Evolutionary conservation across 106 monocot species (phyloP), one percentile per base, ranked within the genome.

Genomic region (Vanilla planifolia): DNA sequence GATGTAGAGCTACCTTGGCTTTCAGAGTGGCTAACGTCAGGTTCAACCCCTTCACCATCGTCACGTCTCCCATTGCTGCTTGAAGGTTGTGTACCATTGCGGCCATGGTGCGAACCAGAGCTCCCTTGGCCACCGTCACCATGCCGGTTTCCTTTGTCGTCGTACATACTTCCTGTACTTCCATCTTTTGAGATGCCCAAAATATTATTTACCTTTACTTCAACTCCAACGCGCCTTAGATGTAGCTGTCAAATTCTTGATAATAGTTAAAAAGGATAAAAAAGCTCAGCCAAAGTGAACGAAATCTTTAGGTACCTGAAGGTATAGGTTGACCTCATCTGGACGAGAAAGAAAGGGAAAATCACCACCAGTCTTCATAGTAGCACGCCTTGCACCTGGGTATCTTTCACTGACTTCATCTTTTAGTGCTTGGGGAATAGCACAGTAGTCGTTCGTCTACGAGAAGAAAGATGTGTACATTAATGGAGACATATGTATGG

Each of bases 291-390:
- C 23, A 33, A 33, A 47, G 9, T 45, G 46, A 21, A 41, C 3
- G 8, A 35, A n/a, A n/a, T n/a, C n/a, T 57, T 53, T 35, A 35
- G 34, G 8, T 87, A 98, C 91, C 90, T 98, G 96, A 67, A 98
- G 84, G 67, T 98, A 77, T 23, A 98, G 61, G 57, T 98, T 98
- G 26, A 98, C 96, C 81, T 98, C 96, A 47, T 98, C 96, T 2
- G 96, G 70, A 42, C 87, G 90, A 42, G 96, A 98, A 35, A 98
- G 87, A 64, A 91, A 98, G 27, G 96, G 96, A 43, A 98, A 98
- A 72, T 98, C 96, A 59, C 96, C 91, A 10, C 96, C 96, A 16
- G 77, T 76, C 64, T 85, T 91, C 24, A 98, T 59, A 21, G 79
- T 71, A 7, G 96, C 96, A 64, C 77, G 76, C 41, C 75, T 79